Conservation (phyloP, 805 yeast species). For the Metschnikowia vanudenii region DNA sequence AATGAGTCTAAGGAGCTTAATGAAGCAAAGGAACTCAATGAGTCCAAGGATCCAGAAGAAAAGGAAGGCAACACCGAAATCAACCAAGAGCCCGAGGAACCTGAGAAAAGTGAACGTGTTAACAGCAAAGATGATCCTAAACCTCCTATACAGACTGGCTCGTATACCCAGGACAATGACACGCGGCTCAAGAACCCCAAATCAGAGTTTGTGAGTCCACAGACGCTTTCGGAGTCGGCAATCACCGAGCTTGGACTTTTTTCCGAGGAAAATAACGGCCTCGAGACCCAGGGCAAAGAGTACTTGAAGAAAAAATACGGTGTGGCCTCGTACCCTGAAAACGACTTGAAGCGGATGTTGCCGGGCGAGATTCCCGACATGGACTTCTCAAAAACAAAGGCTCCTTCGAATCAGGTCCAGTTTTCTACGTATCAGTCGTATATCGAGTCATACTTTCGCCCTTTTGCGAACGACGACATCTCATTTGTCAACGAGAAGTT, state of each 20-base stretch:
- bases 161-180: conserved; percentile 52
- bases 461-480: conserved; percentile 76
- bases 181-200: conserved; percentile 67
- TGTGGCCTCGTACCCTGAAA: conserved; percentile 86
- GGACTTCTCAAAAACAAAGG: conserved; percentile 78
- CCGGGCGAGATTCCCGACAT: conserved; percentile 88
- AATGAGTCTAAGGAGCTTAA: too few relatives aligned
- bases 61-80: not conserved
- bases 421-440: conserved; percentile 82
- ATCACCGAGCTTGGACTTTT: conserved; percentile 60
- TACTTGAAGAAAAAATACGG: conserved; percentile 74
- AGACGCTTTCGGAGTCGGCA: conserved; percentile 65
- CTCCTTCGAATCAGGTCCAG: conserved; percentile 81
- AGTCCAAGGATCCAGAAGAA: not conserved
- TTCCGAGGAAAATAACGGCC: conserved; percentile 56
- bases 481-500: conserved; percentile 64
- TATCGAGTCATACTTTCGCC: conserved; percentile 81
- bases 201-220: conserved; percentile 70
- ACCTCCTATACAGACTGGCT: conserved; percentile 48
- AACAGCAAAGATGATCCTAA: conserved; percentile 34
- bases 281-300: conserved; percentile 69
- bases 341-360: conserved; percentile 67
- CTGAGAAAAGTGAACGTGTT: conserved; percentile 7
- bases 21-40: too few relatives aligned
- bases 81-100: not conserved